Conservation (phyloP, 352 stramenopile species). For the Proteromonas lacertae region DNA sequence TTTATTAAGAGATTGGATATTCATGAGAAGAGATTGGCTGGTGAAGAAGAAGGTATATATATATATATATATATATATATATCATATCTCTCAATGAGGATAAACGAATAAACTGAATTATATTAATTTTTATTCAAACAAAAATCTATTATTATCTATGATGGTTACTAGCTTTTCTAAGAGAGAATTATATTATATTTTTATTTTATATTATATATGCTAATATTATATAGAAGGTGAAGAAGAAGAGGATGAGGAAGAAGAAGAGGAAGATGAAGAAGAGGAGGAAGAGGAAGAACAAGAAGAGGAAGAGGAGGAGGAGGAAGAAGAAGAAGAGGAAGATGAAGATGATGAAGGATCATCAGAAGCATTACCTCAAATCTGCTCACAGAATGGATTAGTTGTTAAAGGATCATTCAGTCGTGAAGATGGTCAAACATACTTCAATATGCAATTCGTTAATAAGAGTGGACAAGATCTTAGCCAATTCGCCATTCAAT, state of each 20-base stretch:
- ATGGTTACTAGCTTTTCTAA: too few relatives aligned
- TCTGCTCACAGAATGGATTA: not conserved
- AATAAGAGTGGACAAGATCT: constrained; percentile 19
- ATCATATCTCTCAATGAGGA: constrained; percentile 3
- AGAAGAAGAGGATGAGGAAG: too few relatives aligned
- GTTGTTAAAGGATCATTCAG: constrained; percentile 2
- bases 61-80: constrained; percentile 5
- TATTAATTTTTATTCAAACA: too few relatives aligned
- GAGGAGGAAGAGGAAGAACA: too few relatives aligned
- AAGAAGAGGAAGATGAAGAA: too few relatives aligned
- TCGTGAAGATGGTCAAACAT: not conserved
- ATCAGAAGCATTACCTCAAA: constrained; percentile 1
- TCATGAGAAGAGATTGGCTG: constrained; percentile 12
- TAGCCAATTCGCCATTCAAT: constrained; percentile 50
- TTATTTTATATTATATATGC: too few relatives aligned
- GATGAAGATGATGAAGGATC: constrained; percentile 11
- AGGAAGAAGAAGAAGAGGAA: constrained; percentile 18
- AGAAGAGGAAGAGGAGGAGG: constrained; percentile 14
- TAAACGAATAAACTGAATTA: constrained; percentile 3
- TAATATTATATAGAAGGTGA: too few relatives aligned
- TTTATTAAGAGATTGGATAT: constrained; percentile 28
- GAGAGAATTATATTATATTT: too few relatives aligned
- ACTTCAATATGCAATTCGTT: constrained; percentile 20
- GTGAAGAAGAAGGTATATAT: too few relatives aligned
- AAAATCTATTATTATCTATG: too few relatives aligned